Evolutionary conservation across 495 filamentous ascomycete species (phyloP), one percentile per base, ranked within the genome.

Genomic region (Neurospora tetrasperma): DNA sequence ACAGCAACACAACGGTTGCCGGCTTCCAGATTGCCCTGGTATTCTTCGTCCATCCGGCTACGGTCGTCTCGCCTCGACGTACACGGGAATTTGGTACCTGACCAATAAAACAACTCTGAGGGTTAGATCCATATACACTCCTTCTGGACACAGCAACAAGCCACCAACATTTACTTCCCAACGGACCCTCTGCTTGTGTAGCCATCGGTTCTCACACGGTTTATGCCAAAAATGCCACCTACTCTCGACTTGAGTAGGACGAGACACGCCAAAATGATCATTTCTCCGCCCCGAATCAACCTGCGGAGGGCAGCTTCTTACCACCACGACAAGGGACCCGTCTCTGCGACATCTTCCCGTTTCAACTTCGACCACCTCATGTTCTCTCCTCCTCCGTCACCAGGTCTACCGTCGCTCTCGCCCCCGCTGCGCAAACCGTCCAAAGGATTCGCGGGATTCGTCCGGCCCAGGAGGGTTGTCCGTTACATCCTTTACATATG

Each of bases 321-420:
- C 75, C 83, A 84, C 71, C 76, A 82, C 72, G 84, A 86, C 77
- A 82, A 80, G 75, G 84, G 80, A 12, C 85, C 85, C 4, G 72
- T 83, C 20, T 88, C 86, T 5, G 83, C 86, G 7, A 88, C 86
- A 0, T 88, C 88, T 0, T 87, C 86, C 23, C 84, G 88, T 31
- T 87, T 88, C 75, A 88, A 80, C 76, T 88, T 90, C 78, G 87
- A 88, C 75, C 88, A 89, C 74, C 81, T 90, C n/a, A 83, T 85
- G 73, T 86, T 91, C 18, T 88, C 89, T 3, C 88, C 89, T 9
- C 86, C 89, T 14, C 88, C 87, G 4, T 92, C 90, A 5, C 90
- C 90, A 1, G 85, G 86, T 46, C 84, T 92, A 8, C 90, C 90
- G 3, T 87, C 89, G 2, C 82, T 91, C 66, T 82, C 91, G n/a